These are phyloP conservation scores for Thermoascus crustaceus DNA, from an alignment of 2,329 filamentous ascomycete species.

Conservation along the genomic window DNA sequence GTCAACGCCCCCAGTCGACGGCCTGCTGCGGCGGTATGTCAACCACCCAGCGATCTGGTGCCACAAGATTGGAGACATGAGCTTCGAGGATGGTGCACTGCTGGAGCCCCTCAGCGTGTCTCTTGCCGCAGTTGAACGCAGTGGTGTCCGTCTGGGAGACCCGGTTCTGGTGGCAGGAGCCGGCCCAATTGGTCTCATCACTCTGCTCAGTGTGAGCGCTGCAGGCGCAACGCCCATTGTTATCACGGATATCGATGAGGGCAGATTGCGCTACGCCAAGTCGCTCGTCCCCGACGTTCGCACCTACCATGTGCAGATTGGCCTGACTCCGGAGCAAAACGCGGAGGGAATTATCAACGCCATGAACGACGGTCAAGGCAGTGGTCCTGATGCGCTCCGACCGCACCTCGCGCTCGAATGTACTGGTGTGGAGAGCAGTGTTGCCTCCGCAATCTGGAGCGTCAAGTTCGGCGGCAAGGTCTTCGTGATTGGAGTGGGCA, in stretches of 20 bases:
- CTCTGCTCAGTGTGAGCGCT: slow-evolving; percentile 72
- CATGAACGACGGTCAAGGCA: slow-evolving; percentile 47
- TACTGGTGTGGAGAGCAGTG: slow-evolving; percentile 86
- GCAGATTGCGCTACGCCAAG: slow-evolving; percentile 75
- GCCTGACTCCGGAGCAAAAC: slow-evolving; percentile 55
- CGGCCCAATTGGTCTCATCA: slow-evolving; percentile 87
- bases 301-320: slow-evolving; percentile 53
- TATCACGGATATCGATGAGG: slow-evolving; percentile 90
- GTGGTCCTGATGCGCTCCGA: slow-evolving; percentile 53
- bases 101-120: slow-evolving; percentile 86
- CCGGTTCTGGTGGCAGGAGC: slow-evolving; percentile 84
- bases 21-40: slow-evolving; percentile 82
- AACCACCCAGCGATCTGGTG: slow-evolving; percentile 93
- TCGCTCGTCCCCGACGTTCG: slow-evolving; percentile 69
- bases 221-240: slow-evolving; percentile 86
- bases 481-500: slow-evolving; percentile 91
- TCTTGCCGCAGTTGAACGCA: slow-evolving; percentile 77
- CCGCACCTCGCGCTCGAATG: slow-evolving; percentile 81
- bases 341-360: slow-evolving; percentile 60
- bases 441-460: slow-evolving; percentile 77
- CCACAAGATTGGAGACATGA: slow-evolving; percentile 90
- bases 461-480: slow-evolving; percentile 95
- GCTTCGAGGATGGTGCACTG: slow-evolving; percentile 82
- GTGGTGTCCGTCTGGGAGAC: slow-evolving; percentile 73
- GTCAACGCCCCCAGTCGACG: slow-evolving; percentile 81